Evolutionary conservation across 257 asterid genomes (phyloP).

Genomic region (Fraxinus quadrangulata): DNA sequence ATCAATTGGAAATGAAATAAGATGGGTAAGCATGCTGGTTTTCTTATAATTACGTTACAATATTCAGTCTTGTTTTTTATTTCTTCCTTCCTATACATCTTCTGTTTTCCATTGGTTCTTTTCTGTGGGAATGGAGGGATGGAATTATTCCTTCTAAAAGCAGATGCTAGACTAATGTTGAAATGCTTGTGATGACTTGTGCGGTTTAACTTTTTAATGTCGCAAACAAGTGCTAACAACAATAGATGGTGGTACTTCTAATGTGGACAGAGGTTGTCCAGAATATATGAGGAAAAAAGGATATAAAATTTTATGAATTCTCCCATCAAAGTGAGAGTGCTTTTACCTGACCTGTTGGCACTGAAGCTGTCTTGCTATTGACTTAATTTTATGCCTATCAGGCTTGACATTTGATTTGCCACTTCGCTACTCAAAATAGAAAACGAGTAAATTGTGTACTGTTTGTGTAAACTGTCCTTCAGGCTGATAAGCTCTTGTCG

Average conservation of each 20-base stretch:
- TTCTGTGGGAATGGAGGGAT: not conserved
- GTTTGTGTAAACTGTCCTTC: constrained; percentile 13
- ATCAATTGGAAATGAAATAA: not conserved
- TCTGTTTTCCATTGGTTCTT: not conserved
- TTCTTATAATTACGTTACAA: not conserved
- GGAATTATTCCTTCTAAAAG: not conserved
- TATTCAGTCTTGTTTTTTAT: not conserved
- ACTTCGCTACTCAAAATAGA: not conserved
- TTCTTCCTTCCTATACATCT: not conserved
- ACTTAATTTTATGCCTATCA: not conserved
- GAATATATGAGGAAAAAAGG: not conserved
- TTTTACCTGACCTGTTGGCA: not conserved
- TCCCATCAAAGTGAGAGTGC: not conserved
- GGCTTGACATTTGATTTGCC: not conserved
- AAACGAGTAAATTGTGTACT: not conserved
- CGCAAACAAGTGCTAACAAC: not conserved
- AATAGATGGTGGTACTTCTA: not conserved
- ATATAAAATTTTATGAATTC: not conserved
- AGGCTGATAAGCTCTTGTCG: constrained; percentile 45
- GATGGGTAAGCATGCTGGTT: not conserved
- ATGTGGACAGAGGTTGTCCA: not conserved
- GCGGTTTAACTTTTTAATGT: not conserved
- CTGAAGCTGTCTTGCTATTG: not conserved
- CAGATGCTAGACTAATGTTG: not conserved
- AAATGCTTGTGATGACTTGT: not conserved